phyloP scores from a whole-genome alignment of 352 stramenopile species.

The Albugo laibachii region DNA sequence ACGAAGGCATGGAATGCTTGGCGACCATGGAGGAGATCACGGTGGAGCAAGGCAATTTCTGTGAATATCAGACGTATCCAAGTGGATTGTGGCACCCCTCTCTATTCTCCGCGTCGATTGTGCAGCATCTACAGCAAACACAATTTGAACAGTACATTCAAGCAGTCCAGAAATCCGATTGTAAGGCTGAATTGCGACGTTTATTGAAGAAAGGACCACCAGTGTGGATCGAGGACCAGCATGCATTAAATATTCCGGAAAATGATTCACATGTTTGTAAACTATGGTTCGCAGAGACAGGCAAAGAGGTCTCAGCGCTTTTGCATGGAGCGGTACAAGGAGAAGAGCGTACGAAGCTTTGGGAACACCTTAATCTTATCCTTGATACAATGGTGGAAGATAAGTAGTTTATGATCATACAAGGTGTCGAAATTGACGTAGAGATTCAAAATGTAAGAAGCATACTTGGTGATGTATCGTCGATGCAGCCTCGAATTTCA shows the following conservation, averaged over 20 bases:
- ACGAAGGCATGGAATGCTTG: slow-evolving; percentile 80
- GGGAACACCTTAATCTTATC: slow-evolving; percentile 44
- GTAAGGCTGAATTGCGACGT: slow-evolving; percentile 86
- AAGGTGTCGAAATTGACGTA: too few relatives aligned
- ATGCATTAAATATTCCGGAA: slow-evolving; percentile 73
- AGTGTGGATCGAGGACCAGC: slow-evolving; percentile 85
- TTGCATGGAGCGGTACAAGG: slow-evolving; percentile 78
- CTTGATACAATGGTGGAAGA: slow-evolving; percentile 65
- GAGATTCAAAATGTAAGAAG: too few relatives aligned
- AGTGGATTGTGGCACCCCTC: slow-evolving; percentile 77
- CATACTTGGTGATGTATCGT: too few relatives aligned
- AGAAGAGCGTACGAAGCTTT: slow-evolving; percentile 53
- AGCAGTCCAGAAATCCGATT: slow-evolving; percentile 84
- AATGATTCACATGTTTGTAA: slow-evolving; percentile 78
- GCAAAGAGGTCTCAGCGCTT: slow-evolving; percentile 69
- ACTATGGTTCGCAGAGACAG: slow-evolving; percentile 80
- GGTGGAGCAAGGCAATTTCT: slow-evolving; percentile 70
- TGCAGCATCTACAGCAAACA: slow-evolving; percentile 65
- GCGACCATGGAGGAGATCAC: slow-evolving; percentile 93
- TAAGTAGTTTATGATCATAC: slow-evolving; percentile 11
- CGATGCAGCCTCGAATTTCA: too few relatives aligned
- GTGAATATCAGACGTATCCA: slow-evolving; percentile 84
- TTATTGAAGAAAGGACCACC: slow-evolving; percentile 80
- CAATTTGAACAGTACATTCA: slow-evolving; percentile 89
- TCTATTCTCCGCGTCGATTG: slow-evolving; percentile 48